Conservation (phyloP, 2,329 filamentous ascomycete species). For the Fusarium irregulare region DNA sequence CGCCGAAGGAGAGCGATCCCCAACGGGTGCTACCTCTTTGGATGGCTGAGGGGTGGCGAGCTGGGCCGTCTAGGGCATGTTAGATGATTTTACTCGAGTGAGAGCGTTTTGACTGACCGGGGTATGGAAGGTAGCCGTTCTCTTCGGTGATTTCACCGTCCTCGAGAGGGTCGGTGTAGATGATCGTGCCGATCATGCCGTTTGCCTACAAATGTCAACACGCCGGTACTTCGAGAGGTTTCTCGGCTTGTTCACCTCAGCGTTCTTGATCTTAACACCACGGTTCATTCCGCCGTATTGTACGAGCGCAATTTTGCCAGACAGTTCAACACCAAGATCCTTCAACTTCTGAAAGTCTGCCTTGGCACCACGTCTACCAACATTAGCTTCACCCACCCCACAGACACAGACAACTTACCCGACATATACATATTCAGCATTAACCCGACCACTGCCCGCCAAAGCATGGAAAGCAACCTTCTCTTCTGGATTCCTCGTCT, state of each 20-base stretch:
- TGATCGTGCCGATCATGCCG: conserved; percentile 27
- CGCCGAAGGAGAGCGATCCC: conserved; percentile 35
- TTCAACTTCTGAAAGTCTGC: conserved; percentile 24
- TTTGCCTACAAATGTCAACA: conserved; percentile 6
- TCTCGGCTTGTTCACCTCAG: too few relatives aligned
- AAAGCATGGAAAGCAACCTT: conserved; percentile 24
- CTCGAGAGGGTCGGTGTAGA: conserved; percentile 23
- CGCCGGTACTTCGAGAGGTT: too few relatives aligned
- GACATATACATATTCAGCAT: conserved; percentile 33
- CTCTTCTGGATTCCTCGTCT: conserved; percentile 22
- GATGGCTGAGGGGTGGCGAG: conserved; percentile 33
- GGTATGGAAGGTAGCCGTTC: conserved; percentile 25
- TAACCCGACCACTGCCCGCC: neutral
- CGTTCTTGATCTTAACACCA: conserved; percentile 36
- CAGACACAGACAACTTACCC: neutral
- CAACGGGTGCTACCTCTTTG: conserved; percentile 36
- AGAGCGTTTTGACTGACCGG: neutral
- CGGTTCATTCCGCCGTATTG: conserved; percentile 30
- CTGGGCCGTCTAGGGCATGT: conserved; percentile 19
- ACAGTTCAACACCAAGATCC: conserved; percentile 19
- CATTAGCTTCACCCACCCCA: rapidly evolving
- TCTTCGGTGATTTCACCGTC: conserved; percentile 33
- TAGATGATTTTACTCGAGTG: rapidly evolving
- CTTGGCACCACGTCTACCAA: conserved; percentile 1
- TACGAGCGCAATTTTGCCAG: conserved; percentile 22